Evolutionary conservation across 2,329 filamentous ascomycete genomes (phyloP), one percentile per base, ranked within the genome.

Genomic region (Aspergillus sp.): DNA sequence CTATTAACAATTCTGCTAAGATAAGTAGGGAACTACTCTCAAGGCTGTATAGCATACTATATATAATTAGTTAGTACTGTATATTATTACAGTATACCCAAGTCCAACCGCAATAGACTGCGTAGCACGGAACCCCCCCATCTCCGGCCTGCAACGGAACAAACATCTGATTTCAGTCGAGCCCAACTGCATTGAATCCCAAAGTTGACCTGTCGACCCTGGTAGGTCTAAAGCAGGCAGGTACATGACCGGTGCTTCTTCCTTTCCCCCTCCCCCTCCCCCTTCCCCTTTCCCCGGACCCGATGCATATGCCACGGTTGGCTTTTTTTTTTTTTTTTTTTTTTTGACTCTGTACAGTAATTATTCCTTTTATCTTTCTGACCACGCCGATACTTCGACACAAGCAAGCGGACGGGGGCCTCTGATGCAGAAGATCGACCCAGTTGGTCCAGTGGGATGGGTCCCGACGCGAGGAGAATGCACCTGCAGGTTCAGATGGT

Each of bases 391-490:
- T 36, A 12, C 32, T 16, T 22, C 45, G 6, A 16, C 12, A 47
- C 45, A 47, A 20, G 18, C 22, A 47, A 47, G 24, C 16, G 1
- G 36, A 47, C 45, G 45, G 6, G 32, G 32, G 2, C 18, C 12
- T 47, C 9, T 24, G 18, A 47, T 47, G 45, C 45, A 47, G 45
- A 47, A 47, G 45, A 47, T 47, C 45, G 45, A 24, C 32, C 32
- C 29, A 54, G 31, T 14, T 55, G 52, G 52, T 46, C 45, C n/a
- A 49, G 52, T 55, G 52, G 52, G 18, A 54, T 54, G 52, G 52
- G 42, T n/a, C 42, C 52, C 22, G 46, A 29, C 39, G 26, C 36
- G 16, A 56, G 36, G 55, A 39, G 31, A 51, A 20, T 20, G 29
- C 14, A 26, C 46, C 46, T 51, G 46, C 32, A 36, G 26, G 11